Percentiles rank a stretch among this genome's conserved stretches.
phyloP scores from a whole-genome alignment of 176 grass and related monocot genomes.

The Oryza australiensis region DNA sequence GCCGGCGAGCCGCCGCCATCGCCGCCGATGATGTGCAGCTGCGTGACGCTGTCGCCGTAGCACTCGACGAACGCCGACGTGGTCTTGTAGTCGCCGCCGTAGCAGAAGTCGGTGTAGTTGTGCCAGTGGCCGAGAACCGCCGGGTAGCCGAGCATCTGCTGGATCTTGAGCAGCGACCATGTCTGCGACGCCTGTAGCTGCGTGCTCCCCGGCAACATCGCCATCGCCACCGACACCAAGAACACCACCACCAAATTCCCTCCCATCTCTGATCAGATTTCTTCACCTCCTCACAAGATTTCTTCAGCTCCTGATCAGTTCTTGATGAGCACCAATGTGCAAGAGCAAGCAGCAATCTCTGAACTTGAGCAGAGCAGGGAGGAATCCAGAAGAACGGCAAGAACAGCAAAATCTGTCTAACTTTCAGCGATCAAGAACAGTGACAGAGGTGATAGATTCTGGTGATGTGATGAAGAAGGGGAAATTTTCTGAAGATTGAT shows the following conservation, averaged over 20 bases:
- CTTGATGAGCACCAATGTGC: not conserved
- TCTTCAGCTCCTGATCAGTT: not conserved
- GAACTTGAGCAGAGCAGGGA: not conserved
- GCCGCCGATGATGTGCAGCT: slow-evolving; percentile 76
- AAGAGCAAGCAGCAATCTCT: slow-evolving; percentile 1
- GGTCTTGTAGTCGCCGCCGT: slow-evolving; percentile 58
- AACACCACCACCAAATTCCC: slow-evolving; percentile 41
- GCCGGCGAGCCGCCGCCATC: not conserved
- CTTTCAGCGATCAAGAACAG: slow-evolving; percentile 10
- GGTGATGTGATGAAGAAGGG: not conserved
- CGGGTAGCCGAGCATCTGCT: slow-evolving; percentile 76
- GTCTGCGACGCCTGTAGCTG: slow-evolving; percentile 81
- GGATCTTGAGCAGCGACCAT: slow-evolving; percentile 90
- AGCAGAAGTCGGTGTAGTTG: slow-evolving; percentile 86
- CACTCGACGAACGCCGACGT: slow-evolving; percentile 68
- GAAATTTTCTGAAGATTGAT: not conserved
- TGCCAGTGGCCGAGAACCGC: slow-evolving; percentile 62
- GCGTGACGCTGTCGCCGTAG: slow-evolving; percentile 93
- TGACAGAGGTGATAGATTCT: slow-evolving; percentile 7
- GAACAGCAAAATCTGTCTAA: not conserved
- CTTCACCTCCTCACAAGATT: not conserved
- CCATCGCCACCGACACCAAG: slow-evolving; percentile 48
- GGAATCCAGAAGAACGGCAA: not conserved
- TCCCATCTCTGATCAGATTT: slow-evolving; percentile 26
- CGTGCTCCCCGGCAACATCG: slow-evolving; percentile 51